phyloP scores from a whole-genome alignment of 331 rosid genomes.

The Dryas integrifolia region DNA sequence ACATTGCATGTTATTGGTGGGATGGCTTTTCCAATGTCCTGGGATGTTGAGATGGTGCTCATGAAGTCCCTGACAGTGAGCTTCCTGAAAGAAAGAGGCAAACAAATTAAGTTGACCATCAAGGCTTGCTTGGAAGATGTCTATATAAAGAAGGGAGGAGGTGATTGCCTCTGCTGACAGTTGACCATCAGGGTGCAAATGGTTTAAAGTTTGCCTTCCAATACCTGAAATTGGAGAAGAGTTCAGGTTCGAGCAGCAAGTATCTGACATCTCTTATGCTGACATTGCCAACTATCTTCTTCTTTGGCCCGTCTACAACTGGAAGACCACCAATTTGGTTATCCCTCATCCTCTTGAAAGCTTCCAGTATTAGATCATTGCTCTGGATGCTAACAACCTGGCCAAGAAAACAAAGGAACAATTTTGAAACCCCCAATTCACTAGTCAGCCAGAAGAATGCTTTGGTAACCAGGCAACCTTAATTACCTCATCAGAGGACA shows the following conservation, averaged over 20 bases:
- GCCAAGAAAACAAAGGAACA: slow-evolving; percentile 20
- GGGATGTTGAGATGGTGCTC: slow-evolving; percentile 40
- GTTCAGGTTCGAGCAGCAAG: slow-evolving; percentile 67
- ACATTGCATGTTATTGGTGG: slow-evolving; percentile 69
- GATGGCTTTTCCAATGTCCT: slow-evolving; percentile 40
- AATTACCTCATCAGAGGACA: slow-evolving; percentile 59
- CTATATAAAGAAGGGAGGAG: neutral
- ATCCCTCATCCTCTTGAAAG: slow-evolving; percentile 85
- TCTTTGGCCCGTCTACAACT: slow-evolving; percentile 63
- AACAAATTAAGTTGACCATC: neutral
- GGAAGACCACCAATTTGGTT: slow-evolving; percentile 81
- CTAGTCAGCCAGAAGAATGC: slow-evolving; percentile 4
- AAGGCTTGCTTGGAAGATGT: neutral
- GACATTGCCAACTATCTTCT: slow-evolving; percentile 65
- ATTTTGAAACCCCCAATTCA: slow-evolving; percentile 19
- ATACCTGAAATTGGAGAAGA: slow-evolving; percentile 80
- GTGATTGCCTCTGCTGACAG: neutral
- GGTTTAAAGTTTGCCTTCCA: slow-evolving; percentile 9
- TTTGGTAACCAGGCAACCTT: neutral
- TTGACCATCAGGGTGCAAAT: neutral
- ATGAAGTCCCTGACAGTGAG: slow-evolving; percentile 70
- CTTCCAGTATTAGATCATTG: slow-evolving; percentile 70
- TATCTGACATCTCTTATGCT: slow-evolving; percentile 73
- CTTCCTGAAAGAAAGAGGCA: slow-evolving; percentile 48
- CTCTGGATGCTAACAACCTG: slow-evolving; percentile 69